phyloP scores from a whole-genome alignment of 805 yeast species.

The Suhomyces prunicola region DNA sequence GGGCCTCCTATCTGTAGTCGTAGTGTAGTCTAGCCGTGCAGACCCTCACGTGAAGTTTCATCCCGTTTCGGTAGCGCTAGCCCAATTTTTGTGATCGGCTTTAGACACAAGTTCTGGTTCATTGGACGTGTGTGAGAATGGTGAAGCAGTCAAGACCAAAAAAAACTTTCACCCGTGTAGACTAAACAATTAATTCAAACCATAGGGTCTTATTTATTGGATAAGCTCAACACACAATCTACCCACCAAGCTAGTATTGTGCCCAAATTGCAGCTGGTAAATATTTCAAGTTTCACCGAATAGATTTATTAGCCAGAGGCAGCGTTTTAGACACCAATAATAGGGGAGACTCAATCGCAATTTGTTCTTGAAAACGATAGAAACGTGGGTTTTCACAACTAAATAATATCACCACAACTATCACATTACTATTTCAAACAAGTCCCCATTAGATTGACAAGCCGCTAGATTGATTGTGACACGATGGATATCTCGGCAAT shows the following conservation, averaged over 20 bases:
- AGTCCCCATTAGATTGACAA: background rate
- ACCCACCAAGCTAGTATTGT: background rate
- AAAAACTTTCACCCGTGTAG: slow-evolving; percentile 4
- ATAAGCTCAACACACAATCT: background rate
- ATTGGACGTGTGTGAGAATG: slow-evolving; percentile 4
- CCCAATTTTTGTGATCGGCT: background rate
- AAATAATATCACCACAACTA: background rate
- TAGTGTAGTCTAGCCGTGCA: background rate
- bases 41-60: slow-evolving; percentile 1
- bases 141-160: slow-evolving; percentile 1
- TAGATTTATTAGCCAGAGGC: background rate
- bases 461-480: background rate
- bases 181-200: background rate
- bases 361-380: background rate
- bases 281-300: background rate
- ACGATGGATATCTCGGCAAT: slow-evolving; percentile 36
- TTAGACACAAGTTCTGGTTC: slow-evolving; percentile 1
- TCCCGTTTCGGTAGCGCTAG: background rate
- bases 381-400: background rate
- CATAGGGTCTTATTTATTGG: background rate
- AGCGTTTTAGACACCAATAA: background rate
- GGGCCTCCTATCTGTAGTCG: background rate
- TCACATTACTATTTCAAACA: background rate
- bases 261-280: background rate
- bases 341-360: background rate